Evolutionary conservation across 805 yeast genomes (phyloP).

Genomic region (Metschnikowia proteae): DNA sequence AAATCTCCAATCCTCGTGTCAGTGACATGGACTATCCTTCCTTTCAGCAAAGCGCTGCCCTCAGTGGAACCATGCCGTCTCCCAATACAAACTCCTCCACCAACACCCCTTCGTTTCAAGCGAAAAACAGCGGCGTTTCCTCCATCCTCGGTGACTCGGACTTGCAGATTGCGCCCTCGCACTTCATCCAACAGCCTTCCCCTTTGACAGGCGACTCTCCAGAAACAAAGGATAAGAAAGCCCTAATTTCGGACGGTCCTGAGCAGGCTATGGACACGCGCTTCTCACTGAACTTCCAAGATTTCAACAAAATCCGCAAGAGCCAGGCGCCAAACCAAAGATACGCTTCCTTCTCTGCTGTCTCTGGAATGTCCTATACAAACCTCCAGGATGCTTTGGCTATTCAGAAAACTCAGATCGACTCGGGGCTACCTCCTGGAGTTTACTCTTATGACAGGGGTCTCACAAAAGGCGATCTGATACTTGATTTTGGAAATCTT

Average conservation of each 20-base stretch:
- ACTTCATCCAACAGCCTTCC: slow-evolving; percentile 24
- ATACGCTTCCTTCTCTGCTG: slow-evolving; percentile 64
- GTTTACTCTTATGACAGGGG: slow-evolving; percentile 28
- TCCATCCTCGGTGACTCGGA: slow-evolving; percentile 9
- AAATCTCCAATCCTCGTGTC: background rate
- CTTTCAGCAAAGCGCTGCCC: background rate
- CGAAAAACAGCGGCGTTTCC: slow-evolving; percentile 1
- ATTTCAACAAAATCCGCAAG: slow-evolving; percentile 5
- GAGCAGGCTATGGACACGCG: slow-evolving; percentile 10
- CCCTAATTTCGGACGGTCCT: background rate
- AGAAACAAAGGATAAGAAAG: slow-evolving; percentile 12
- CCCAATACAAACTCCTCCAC: slow-evolving; percentile 25
- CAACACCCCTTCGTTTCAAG: slow-evolving; percentile 23
- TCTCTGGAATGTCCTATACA: slow-evolving; percentile 56
- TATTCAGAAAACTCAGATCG: slow-evolving; percentile 33
- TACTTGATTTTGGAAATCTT: slow-evolving; percentile 21
- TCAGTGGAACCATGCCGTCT: slow-evolving; percentile 20
- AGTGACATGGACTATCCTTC: background rate
- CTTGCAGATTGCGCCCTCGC: slow-evolving; percentile 8
- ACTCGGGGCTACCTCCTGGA: slow-evolving; percentile 26
- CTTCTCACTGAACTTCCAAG: slow-evolving; percentile 10
- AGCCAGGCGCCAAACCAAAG: slow-evolving; percentile 22
- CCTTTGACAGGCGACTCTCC: slow-evolving; percentile 22
- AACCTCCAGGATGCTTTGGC: slow-evolving; percentile 42
- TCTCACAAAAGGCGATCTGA: slow-evolving; percentile 19